Evolutionary conservation across 2,329 filamentous ascomycete species (phyloP).

Genomic region (Knoxdaviesia capensis): DNA sequence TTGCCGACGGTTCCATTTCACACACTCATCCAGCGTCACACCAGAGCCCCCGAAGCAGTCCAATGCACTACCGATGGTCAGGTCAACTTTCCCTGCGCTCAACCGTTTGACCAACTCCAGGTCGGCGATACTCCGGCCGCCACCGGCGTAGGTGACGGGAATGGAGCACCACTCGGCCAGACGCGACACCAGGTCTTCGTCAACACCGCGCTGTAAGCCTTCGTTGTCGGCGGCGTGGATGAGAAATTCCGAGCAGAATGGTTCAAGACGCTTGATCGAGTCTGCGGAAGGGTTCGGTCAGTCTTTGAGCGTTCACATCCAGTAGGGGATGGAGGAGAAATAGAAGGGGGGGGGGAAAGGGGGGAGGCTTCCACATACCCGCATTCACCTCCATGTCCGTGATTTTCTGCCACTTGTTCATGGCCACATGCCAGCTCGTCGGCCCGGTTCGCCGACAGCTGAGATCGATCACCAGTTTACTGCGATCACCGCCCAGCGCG

Average conservation of each 20-base stretch:
- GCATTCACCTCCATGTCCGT: constrained; percentile 88
- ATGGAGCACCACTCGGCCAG: constrained; percentile 76
- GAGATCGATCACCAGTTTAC: constrained; percentile 81
- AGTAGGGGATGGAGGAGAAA: background rate
- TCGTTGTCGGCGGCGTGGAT: constrained; percentile 97
- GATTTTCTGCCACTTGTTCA: constrained; percentile 97
- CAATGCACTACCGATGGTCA: constrained; percentile 90
- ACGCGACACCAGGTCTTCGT: constrained; percentile 59
- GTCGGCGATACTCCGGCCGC: constrained; percentile 66
- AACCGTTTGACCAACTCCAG: constrained; percentile 62
- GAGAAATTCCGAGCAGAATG: constrained; percentile 89
- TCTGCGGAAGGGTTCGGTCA: constrained; percentile 26
- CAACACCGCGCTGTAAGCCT: constrained; percentile 77
- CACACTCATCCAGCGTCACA: constrained; percentile 75
- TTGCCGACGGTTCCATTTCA: constrained; percentile 57
- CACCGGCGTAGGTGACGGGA: constrained; percentile 90
- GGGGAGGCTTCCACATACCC: constrained; percentile 29
- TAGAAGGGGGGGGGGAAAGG: background rate
- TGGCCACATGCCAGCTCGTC: constrained; percentile 83
- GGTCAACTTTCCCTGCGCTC: constrained; percentile 64
- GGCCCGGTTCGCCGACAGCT: constrained; percentile 62
- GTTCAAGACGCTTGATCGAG: constrained; percentile 61
- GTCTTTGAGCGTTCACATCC: background rate
- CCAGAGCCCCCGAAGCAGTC: constrained; percentile 87
- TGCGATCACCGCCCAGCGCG: constrained; percentile 52